phyloP scores from a whole-genome alignment of 768 basidiomycete genomes.

The Mycena floridula region DNA sequence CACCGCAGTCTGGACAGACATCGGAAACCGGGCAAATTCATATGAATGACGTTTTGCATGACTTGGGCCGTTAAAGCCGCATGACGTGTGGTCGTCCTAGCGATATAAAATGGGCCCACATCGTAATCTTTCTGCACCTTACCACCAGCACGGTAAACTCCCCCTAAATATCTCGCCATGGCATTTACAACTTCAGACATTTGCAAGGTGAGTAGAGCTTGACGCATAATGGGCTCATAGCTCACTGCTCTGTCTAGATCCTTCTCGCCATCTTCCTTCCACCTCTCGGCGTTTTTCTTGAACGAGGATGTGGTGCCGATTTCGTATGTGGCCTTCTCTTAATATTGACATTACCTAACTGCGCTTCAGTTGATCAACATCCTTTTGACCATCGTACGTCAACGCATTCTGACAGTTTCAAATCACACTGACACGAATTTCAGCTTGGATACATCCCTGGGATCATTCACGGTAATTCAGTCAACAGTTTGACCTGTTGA shows the following conservation, averaged over 20 bases:
- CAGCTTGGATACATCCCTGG: slow-evolving; percentile 55
- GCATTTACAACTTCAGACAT: slow-evolving; percentile 69
- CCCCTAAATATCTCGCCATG: slow-evolving; percentile 32
- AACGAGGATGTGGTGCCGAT: slow-evolving; percentile 78
- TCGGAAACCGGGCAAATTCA: background rate
- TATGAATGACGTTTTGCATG: background rate
- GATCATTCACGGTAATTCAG: slow-evolving; percentile 56
- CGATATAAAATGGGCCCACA: slow-evolving; percentile 7
- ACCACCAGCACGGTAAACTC: too few species aligned
- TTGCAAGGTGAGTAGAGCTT: slow-evolving; percentile 53
- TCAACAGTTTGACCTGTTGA: slow-evolving; percentile 4
- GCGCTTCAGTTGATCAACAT: slow-evolving; percentile 59
- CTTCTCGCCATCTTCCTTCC: slow-evolving; percentile 68
- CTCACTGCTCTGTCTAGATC: slow-evolving; percentile 27
- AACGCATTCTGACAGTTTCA: slow-evolving; percentile 41
- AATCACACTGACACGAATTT: too few species aligned
- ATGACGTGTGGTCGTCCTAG: background rate
- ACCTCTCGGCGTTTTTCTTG: slow-evolving; percentile 84
- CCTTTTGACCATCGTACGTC: slow-evolving; percentile 68
- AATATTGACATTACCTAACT: slow-evolving; percentile 4
- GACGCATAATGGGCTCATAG: background rate
- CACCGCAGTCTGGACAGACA: slow-evolving; percentile 18
- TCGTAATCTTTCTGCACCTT: background rate
- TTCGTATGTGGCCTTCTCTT: slow-evolving; percentile 40
- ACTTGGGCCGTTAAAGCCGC: background rate